These are phyloP conservation scores for Mollisia scopiformis DNA, from an alignment of 2,329 filamentous ascomycete genomes.

Conservation along the genomic window DNA sequence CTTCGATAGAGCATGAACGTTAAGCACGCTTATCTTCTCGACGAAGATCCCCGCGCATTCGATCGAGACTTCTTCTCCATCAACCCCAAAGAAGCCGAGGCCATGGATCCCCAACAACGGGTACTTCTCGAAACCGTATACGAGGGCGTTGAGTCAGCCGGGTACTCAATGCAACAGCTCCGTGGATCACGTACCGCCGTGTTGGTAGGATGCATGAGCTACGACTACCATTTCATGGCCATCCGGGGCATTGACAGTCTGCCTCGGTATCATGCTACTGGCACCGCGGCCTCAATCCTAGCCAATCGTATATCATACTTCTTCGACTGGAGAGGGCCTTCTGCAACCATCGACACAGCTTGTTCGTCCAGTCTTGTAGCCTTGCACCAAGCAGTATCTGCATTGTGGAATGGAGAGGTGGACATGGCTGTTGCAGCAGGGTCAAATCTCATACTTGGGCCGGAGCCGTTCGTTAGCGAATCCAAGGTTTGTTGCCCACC, in stretches of 20 bases:
- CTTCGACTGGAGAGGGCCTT: too few species aligned
- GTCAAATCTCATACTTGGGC: conserved; percentile 22
- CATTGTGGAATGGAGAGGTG: conserved; percentile 18
- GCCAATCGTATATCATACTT: conserved; percentile 16
- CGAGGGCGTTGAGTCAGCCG: background rate
- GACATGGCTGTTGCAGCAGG: conserved; percentile 22
- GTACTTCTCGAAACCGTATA: background rate
- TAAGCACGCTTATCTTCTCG: too few species aligned
- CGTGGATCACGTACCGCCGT: conserved; percentile 9
- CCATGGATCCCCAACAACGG: too few species aligned
- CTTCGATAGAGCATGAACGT: too few species aligned
- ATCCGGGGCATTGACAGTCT: conserved; percentile 9
- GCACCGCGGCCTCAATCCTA: conserved; percentile 37
- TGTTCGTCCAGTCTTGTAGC: background rate
- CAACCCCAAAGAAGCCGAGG: too few species aligned
- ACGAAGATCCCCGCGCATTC: too few species aligned
- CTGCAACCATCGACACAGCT: background rate
- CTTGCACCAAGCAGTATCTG: conserved; percentile 7
- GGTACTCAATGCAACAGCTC: conserved; percentile 3
- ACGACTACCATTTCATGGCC: conserved; percentile 10
- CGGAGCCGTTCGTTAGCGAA: background rate
- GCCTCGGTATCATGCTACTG: conserved; percentile 38
- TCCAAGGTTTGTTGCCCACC: too few species aligned
- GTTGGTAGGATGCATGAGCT: conserved; percentile 12
- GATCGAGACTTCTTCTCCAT: too few species aligned